Evolutionary conservation across 2,329 filamentous ascomycete species (phyloP).

Genomic region (Leptosphaerulina australis): DNA sequence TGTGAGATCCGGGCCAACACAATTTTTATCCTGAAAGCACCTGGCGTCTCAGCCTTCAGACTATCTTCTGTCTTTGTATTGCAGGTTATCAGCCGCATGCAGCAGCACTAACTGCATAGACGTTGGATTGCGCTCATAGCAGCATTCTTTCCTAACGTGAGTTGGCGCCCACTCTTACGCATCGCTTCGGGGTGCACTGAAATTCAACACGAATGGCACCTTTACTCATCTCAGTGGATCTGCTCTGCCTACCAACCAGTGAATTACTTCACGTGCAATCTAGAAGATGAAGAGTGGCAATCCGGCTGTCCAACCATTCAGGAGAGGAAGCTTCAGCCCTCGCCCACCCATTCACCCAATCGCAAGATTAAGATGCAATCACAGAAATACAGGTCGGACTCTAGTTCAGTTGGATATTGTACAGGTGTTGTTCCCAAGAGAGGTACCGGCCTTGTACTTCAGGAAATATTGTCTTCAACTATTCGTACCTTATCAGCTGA

Average conservation of each 20-base stretch:
- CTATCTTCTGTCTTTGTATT: constrained; percentile 5
- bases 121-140: constrained; percentile 1
- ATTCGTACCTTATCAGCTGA: constrained; percentile 7
- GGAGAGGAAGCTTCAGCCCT: neutral
- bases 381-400: neutral
- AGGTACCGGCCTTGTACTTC: neutral
- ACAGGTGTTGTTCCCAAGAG: constrained; percentile 7
- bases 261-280: neutral
- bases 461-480: constrained; percentile 12
- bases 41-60: neutral
- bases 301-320: neutral
- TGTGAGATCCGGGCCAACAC: neutral
- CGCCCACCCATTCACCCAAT: neutral
- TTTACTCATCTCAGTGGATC: neutral
- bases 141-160: constrained; percentile 16
- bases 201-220: neutral
- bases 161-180: neutral
- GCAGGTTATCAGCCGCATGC: constrained; percentile 2
- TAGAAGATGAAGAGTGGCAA: neutral
- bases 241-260: neutral
- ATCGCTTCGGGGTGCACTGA: constrained; percentile 4
- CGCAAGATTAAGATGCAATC: neutral
- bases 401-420: neutral
- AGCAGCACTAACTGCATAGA: constrained; percentile 2
- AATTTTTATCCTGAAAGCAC: neutral